These are phyloP conservation scores for Saccharomycopsis babjevae DNA, from an alignment of 805 yeast species.

Conservation along the genomic window DNA sequence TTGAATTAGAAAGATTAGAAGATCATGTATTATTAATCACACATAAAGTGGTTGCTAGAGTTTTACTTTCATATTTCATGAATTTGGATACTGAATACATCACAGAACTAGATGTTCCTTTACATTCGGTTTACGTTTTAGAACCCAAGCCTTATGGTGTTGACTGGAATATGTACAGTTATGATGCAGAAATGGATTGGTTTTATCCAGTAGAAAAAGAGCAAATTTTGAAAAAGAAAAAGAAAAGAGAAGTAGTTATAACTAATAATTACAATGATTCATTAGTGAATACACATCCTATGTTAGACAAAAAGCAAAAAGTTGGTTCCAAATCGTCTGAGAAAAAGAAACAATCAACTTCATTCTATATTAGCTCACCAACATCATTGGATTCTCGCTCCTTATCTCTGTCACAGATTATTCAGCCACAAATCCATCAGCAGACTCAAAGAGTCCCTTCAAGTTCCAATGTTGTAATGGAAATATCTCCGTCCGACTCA, in stretches of 20 bases:
- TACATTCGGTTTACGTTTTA: slow-evolving; percentile 81
- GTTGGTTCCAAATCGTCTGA: background rate
- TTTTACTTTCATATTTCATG: slow-evolving; percentile 79
- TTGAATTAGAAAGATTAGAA: slow-evolving; percentile 84
- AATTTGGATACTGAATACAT: slow-evolving; percentile 72
- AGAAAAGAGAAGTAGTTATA: slow-evolving; percentile 12
- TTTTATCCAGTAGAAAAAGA: slow-evolving; percentile 52
- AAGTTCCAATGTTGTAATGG: background rate
- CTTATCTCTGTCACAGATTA: background rate
- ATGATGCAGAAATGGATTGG: slow-evolving; percentile 69
- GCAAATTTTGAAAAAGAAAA: slow-evolving; percentile 34
- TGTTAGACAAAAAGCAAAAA: background rate
- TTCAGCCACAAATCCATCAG: background rate
- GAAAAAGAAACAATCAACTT: background rate
- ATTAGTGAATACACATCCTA: background rate
- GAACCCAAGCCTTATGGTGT: slow-evolving; percentile 96
- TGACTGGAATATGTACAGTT: slow-evolving; percentile 83
- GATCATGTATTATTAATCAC: slow-evolving; percentile 77
- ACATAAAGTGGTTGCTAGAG: slow-evolving; percentile 86
- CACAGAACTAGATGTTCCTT: slow-evolving; percentile 85
- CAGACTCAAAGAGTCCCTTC: background rate
- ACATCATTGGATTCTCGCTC: background rate
- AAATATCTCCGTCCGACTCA: background rate
- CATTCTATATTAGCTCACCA: background rate
- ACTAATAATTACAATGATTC: background rate